Conservation (phyloP, 768 basidiomycete species). For the Amanita subjunquillea region DNA sequence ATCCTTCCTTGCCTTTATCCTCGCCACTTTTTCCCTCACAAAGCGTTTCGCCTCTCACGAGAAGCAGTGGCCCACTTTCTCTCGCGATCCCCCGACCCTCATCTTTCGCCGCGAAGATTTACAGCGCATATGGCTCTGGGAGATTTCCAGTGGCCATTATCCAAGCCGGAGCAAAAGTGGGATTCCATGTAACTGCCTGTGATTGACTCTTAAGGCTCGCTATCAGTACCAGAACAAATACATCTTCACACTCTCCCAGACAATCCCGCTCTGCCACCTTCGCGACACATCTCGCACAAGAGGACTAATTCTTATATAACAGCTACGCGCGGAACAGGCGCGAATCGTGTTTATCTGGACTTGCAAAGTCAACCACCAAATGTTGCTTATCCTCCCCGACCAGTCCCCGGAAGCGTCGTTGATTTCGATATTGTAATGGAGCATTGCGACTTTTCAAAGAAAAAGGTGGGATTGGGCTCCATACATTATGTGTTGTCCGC, state of each 20-base stretch:
- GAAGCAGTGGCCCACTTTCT: constrained; percentile 52
- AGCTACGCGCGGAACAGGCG: constrained; percentile 63
- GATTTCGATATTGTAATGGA: constrained; percentile 90
- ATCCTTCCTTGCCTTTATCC: constrained; percentile 34
- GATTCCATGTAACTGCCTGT: constrained; percentile 17
- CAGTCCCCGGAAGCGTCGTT: constrained; percentile 71
- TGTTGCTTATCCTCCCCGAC: constrained; percentile 81
- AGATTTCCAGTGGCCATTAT: constrained; percentile 88
- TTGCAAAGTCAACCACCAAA: constrained; percentile 49
- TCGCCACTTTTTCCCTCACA: constrained; percentile 48
- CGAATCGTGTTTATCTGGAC: constrained; percentile 70
- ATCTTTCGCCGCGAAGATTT: constrained; percentile 72
- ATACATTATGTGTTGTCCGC: background rate
- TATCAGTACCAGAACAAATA: constrained; percentile 61
- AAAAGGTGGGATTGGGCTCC: constrained; percentile 40
- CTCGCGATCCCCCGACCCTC: constrained; percentile 56
- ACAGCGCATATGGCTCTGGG: constrained; percentile 92
- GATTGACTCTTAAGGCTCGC: constrained; percentile 5
- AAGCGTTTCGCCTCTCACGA: constrained; percentile 52
- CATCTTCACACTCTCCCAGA: constrained; percentile 42
- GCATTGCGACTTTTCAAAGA: constrained; percentile 81
- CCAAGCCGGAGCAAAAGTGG: constrained; percentile 72
- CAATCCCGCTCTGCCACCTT: constrained; percentile 70
- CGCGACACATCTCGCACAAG: constrained; percentile 32
- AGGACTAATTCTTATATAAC: constrained; percentile 38